These are phyloP conservation scores for Collybiopsis confluens DNA, from an alignment of 768 basidiomycete species.

Conservation along the genomic window DNA sequence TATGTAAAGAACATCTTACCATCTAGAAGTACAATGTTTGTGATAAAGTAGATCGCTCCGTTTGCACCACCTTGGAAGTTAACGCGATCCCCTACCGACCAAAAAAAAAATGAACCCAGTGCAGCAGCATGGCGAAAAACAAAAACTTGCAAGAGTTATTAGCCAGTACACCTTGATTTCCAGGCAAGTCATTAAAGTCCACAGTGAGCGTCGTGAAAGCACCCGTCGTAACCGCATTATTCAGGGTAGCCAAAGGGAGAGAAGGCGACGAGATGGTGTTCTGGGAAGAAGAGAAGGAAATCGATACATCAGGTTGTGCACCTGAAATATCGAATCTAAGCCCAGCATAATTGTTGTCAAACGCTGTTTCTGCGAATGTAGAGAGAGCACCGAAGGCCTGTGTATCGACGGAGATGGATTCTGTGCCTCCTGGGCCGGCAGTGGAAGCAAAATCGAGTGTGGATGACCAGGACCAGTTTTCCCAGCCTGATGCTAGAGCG, in stretches of 20 bases:
- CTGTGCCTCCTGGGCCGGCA: slow-evolving; percentile 35
- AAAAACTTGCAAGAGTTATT: background rate
- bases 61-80: slow-evolving; percentile 42
- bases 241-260: slow-evolving; percentile 39
- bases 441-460: slow-evolving; percentile 40
- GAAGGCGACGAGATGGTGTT: slow-evolving; percentile 32
- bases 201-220: slow-evolving; percentile 42
- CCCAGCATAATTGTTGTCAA: slow-evolving; percentile 38
- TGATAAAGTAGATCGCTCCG: slow-evolving; percentile 46
- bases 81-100: slow-evolving; percentile 46
- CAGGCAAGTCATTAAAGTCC: slow-evolving; percentile 44
- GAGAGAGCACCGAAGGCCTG: slow-evolving; percentile 41
- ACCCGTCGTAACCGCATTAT: slow-evolving; percentile 29
- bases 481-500: slow-evolving; percentile 39
- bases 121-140: background rate
- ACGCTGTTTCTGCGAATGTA: slow-evolving; percentile 37
- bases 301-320: slow-evolving; percentile 37
- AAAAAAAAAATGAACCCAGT: slow-evolving; percentile 20
- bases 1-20: slow-evolving; percentile 19
- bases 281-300: slow-evolving; percentile 34
- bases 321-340: slow-evolving; percentile 50
- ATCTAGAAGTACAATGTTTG: slow-evolving; percentile 42
- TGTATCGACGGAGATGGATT: slow-evolving; percentile 41
- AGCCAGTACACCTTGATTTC: slow-evolving; percentile 34
- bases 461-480: slow-evolving; percentile 50